Conservation (phyloP, 345 rosid genomes). For the Raphanus raphanistrum region DNA sequence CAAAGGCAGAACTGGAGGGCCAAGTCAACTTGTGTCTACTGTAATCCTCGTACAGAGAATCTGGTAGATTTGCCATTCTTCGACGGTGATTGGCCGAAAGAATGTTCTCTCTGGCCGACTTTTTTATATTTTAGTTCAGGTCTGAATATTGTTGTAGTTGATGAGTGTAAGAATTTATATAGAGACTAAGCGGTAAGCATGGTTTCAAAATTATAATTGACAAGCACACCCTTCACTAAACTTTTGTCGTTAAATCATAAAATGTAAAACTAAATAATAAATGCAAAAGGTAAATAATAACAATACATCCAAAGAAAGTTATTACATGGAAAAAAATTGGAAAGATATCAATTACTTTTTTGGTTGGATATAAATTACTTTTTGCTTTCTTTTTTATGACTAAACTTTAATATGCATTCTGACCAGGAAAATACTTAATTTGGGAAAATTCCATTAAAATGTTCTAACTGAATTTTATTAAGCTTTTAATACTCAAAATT, state of each 20-base stretch:
- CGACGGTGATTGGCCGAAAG: background rate
- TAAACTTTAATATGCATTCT: slow-evolving; percentile 6
- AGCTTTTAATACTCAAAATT: no score
- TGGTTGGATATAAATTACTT: background rate
- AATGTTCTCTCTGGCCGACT: background rate
- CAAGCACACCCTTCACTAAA: background rate
- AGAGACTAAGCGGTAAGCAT: slow-evolving; percentile 14
- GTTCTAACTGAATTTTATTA: no score
- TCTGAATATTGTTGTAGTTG: slow-evolving; percentile 17
- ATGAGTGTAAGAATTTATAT: slow-evolving; percentile 24
- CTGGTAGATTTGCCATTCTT: slow-evolving; percentile 29
- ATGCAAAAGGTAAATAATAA: background rate
- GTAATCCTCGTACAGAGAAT: slow-evolving; percentile 31
- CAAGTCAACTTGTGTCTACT: background rate
- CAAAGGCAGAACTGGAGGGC: background rate
- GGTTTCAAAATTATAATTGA: background rate
- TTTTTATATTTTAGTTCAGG: background rate
- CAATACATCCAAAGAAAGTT: slow-evolving; percentile 5
- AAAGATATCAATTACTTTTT: slow-evolving; percentile 2
- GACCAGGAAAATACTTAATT: slow-evolving; percentile 1
- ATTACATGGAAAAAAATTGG: background rate
- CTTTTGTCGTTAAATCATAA: background rate
- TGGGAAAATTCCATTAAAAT: no score
- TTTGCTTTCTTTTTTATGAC: background rate
- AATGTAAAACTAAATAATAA: slow-evolving; percentile 1